Percentiles rank a stretch among this genome's conserved stretches.
Evolutionary conservation across 345 rosid species (phyloP).

Genomic region (Mallotus nudiflorus): DNA sequence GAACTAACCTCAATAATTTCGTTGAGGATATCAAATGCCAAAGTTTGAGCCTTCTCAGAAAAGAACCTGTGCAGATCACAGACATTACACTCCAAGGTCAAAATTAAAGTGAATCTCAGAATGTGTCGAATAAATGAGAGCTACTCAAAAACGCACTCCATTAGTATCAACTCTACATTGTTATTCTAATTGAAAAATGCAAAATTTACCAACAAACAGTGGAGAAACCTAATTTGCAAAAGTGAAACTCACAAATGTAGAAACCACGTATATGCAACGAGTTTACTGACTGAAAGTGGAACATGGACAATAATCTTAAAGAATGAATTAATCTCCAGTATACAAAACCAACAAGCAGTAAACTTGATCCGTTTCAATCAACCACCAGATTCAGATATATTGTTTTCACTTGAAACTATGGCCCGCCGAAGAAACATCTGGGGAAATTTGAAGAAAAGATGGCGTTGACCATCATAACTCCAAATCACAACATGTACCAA

Average conservation of each 20-base stretch:
- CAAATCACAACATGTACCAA: background rate
- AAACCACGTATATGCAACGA: no score
- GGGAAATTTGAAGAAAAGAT: background rate
- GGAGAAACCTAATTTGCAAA: no score
- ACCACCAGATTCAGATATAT: background rate
- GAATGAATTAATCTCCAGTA: background rate
- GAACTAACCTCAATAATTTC: conserved; percentile 63
- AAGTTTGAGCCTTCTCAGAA: conserved; percentile 69
- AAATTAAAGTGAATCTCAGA: background rate
- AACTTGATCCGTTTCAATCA: background rate
- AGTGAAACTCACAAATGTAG: no score
- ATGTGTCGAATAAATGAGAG: background rate
- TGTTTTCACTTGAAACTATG: background rate
- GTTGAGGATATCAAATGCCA: conserved; percentile 61
- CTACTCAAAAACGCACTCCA: no score
- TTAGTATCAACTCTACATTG: background rate
- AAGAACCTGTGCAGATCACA: conserved; percentile 61
- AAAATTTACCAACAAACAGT: background rate
- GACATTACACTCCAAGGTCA: conserved; percentile 17
- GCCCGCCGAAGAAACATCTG: background rate
- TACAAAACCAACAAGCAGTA: background rate
- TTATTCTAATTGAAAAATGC: background rate
- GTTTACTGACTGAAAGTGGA: no score
- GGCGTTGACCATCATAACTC: background rate
- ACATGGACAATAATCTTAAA: no score